These are phyloP conservation scores for Nigrospora osmanthi DNA, from an alignment of 2,329 filamentous ascomycete genomes.

Conservation along the genomic window DNA sequence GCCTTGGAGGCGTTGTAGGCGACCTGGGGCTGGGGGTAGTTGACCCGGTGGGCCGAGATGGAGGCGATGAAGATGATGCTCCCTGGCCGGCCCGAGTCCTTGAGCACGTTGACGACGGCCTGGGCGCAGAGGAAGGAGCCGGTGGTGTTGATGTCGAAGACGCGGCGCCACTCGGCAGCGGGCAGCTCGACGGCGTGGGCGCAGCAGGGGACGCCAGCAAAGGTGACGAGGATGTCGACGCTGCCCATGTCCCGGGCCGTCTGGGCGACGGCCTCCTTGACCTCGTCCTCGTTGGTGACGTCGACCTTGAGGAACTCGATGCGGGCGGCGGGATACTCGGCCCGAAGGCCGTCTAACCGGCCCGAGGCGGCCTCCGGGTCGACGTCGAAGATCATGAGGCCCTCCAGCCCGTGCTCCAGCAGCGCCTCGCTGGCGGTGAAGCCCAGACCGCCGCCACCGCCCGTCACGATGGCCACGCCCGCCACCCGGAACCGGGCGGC, in stretches of 20 bases:
- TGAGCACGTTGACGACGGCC: constrained; percentile 49
- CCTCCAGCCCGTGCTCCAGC: constrained; percentile 58
- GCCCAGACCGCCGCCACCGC: constrained; percentile 58
- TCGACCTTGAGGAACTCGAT: constrained; percentile 45
- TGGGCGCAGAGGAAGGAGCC: constrained; percentile 65
- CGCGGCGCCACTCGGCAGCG: constrained; percentile 49
- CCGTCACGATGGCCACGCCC: constrained; percentile 44
- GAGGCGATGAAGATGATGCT: constrained; percentile 60
- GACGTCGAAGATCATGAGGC: constrained; percentile 54
- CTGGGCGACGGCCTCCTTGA: constrained; percentile 21
- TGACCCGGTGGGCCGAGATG: constrained; percentile 61
- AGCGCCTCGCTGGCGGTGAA: constrained; percentile 51
- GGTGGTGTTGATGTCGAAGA: constrained; percentile 65
- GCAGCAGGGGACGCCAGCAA: constrained; percentile 62
- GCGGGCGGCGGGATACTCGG: constrained; percentile 42
- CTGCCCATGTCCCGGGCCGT: constrained; percentile 33
- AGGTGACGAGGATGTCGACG: constrained; percentile 51
- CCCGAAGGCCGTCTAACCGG: constrained; percentile 35
- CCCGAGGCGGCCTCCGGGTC: constrained; percentile 29
- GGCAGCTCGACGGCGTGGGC: constrained; percentile 53
- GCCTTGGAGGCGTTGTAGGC: constrained; percentile 69
- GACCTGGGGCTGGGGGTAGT: constrained; percentile 64
- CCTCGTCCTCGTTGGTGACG: constrained; percentile 27
- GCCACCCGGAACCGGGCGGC: constrained; percentile 21
- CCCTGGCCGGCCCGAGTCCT: constrained; percentile 39